Base-by-base conservation (phyloP, 371 early-diverging fungal species). In the Mortierella sp. region DNA sequence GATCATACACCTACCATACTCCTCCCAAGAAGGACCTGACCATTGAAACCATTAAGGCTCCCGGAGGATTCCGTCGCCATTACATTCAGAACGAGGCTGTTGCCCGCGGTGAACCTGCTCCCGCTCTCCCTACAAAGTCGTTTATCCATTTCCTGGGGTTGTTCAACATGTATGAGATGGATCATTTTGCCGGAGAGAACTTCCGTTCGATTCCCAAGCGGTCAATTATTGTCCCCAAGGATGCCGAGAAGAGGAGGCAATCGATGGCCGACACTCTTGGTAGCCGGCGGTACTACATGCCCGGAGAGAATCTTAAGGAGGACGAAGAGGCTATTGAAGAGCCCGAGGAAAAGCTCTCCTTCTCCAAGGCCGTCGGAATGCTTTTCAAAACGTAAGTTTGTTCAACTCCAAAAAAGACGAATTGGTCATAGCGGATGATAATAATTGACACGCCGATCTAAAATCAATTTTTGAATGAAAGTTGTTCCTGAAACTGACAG, bases 121-220 rank as follows among this genome's bases (percentile, higher is more conserved):
- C 92, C 8, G 55, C 83, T 8, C 24, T 77, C 14, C 79, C 57
- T 52, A 83, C 91, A n/a, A 89, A 87, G 78, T 90, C 95, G 80
- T 96, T 95, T 82, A 88, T 96, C 55, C 95, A 95, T 75, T 94
- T 93, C 77, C 82, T 96, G 70, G 95, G 92, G 3, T 78, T 91
- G 55, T 86, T 86, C 73, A 82, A 79, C 54, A 89, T 91, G 38
- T 90, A 91, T 24, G 88, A 92, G 44, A 84, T 95, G 13, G 95
- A 94, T 70, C 92, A 93, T 10, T 95, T 93, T 86, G 95, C 95
- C 44, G 96, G 96, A 60, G 96, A 95, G 70, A 91, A 95, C 75
- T 89, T 95, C 42, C 78, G 68, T 14, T 80, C 82, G 34, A 77
- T 78, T 2, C 82, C 82, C 2, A 74, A 75, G 38, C 76, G 82